These are phyloP conservation scores for Stemphylium vesicarium DNA, from an alignment of 2,329 filamentous ascomycete genomes.

Conservation along the genomic window DNA sequence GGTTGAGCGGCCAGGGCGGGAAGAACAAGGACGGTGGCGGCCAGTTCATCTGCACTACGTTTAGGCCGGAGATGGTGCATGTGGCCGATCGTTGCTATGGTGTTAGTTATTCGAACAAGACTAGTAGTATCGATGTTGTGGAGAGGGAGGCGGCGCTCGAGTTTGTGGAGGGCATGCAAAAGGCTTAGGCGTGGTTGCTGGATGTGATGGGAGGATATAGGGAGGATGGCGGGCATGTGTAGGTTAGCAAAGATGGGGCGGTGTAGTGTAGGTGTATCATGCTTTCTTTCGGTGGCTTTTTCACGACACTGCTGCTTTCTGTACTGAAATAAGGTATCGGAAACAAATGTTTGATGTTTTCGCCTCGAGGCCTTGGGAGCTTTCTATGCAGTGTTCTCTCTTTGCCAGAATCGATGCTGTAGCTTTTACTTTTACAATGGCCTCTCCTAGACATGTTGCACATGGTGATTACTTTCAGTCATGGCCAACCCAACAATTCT, in stretches of 20 bases:
- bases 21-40: constrained; percentile 58
- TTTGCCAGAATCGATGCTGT: not conserved
- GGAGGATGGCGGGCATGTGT: too few relatives aligned
- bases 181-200: constrained; percentile 14
- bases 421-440: not conserved
- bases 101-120: constrained; percentile 90
- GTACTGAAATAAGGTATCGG: not conserved
- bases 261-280: too few relatives aligned
- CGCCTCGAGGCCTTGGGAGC: not conserved
- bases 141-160: constrained; percentile 84
- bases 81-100: constrained; percentile 98
- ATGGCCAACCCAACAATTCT: too few relatives aligned
- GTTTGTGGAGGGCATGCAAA: constrained; percentile 87
- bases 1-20: constrained; percentile 49
- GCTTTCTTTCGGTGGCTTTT: too few relatives aligned
- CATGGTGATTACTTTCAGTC: too few relatives aligned
- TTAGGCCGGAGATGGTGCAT: constrained; percentile 93
- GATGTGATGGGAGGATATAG: not conserved
- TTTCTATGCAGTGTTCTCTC: not conserved
- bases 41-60: constrained; percentile 98
- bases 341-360: too few relatives aligned
- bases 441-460: too few relatives aligned
- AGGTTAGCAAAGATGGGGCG: not conserved
- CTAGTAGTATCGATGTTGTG: constrained; percentile 91
- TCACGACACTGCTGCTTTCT: not conserved